Evolutionary conservation across 2,329 filamentous ascomycete species (phyloP), one percentile per base, ranked within the genome.

Genomic region (Madurella mycetomatis): DNA sequence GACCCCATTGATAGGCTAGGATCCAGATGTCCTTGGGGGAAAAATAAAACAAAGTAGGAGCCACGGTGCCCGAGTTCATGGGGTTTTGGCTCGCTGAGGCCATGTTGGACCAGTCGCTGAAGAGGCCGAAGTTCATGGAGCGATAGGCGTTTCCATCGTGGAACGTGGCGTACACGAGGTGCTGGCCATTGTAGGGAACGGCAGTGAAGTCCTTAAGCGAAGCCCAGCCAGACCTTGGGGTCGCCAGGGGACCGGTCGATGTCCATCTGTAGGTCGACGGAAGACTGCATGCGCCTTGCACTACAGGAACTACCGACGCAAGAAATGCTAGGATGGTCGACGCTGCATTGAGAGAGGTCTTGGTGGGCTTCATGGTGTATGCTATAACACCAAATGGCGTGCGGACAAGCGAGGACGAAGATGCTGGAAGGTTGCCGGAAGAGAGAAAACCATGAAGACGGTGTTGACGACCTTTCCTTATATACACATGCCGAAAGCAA

Each of bases 1-100:
- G 63, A 1, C 82, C 82, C 82, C 82, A 86, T 66, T 87, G 82
- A 63, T 85, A 79, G n/a, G 81, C 79, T 0, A 86, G 74, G 15
- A 86, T 70, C 84, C 84, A 87, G 58, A 79, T 67, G 60, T 70
- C 73, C 70, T 84, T 85, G 0, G 83, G 84, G 5, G 65, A 61
- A 61, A 86, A 86, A 72, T 77, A 82, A 70, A 87, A 85, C 46
- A 87, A 69, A 0, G 81, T 82, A 1, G 84, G 84, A 0, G 83
- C 83, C 17, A 84, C 81, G 9, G 79, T 67, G 7, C 56, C 60
- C 4, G 54, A 44, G 44, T 32, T 70, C 77, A 82, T 83, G 1
- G 54, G 58, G 57, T 71, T 85, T 68, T 86, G 83, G 56, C 63
- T 69, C 0, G 75, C 79, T 0, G 74, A 69, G 18, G 65, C 69